Conservation (phyloP, 2,329 filamentous ascomycete species). For the Alternaria viburni region DNA sequence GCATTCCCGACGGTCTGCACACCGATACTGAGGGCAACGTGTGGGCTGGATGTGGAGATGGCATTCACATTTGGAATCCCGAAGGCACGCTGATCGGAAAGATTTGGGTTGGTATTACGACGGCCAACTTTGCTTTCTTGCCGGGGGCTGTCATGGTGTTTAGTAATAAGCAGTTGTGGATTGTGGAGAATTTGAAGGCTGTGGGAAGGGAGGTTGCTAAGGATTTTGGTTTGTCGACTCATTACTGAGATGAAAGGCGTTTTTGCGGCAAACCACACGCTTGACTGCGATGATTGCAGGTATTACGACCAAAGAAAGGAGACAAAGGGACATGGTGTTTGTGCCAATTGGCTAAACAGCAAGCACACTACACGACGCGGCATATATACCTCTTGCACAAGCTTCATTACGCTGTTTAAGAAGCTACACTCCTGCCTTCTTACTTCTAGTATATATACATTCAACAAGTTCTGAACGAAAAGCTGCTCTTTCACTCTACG, state of each 20-base stretch:
- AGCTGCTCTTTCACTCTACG: background rate
- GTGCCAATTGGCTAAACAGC: background rate
- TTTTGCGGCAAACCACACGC: too few species aligned
- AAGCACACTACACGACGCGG: background rate
- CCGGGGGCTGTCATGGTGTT: conserved; percentile 44
- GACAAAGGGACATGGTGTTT: background rate
- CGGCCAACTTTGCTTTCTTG: conserved; percentile 47
- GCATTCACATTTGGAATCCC: conserved; percentile 61
- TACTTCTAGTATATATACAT: background rate
- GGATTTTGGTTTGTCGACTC: conserved; percentile 36
- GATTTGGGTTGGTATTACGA: conserved; percentile 58
- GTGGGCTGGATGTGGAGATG: conserved; percentile 62
- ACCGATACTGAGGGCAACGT: conserved; percentile 62
- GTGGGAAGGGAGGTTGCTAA: conserved; percentile 44
- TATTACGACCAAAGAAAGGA: fast-evolving
- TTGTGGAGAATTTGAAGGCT: conserved; percentile 44
- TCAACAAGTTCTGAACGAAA: background rate
- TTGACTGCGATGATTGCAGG: background rate
- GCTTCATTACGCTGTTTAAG: background rate
- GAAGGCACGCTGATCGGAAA: conserved; percentile 62
- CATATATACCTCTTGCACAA: too few species aligned
- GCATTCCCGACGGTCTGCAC: conserved; percentile 66
- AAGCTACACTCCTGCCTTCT: background rate
- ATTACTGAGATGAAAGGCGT: background rate
- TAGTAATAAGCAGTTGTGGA: conserved; percentile 44